Evolutionary conservation across 2,329 filamentous ascomycete genomes (phyloP), one percentile per base, ranked within the genome.

Genomic region (Nemania diffusa): DNA sequence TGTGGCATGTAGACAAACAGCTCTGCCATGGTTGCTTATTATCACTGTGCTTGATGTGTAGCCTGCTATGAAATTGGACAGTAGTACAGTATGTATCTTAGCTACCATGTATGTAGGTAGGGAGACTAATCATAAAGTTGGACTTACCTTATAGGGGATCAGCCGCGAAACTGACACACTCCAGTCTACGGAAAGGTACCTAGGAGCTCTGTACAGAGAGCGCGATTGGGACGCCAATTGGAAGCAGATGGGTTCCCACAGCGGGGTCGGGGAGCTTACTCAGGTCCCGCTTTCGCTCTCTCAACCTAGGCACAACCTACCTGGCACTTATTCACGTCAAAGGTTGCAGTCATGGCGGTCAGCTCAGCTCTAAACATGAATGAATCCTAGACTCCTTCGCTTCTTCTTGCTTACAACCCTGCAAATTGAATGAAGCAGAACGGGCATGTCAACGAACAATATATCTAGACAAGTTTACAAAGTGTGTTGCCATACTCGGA

Each of bases 211-310:
- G n/a, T 17, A 44, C 17, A 48, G 37, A 37, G 53, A 37, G 22
- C 48, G 17, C 48, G 17, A 46, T 62, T 63, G 53, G 53, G 22
- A 50, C 34, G 60, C 56, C 56, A 53, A 56, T 32, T 56, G 32
- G 52, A 55, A 62, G 37, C 27, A 22, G 42, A 63, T 26, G 46
- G 20, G 59, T 67, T 44, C 53, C 64, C 64, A 64, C 64, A 64
- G 67, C 67, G 67, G 67, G 67, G 67, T 67, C 22, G 17, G n/a
- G 55, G 58, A 64, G 67, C 67, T 69, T 69, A 69, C 67, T 69
- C 67, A 67, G 67, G 67, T 61, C 64, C 67, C 67, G 63, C 67
- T 66, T 60, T 65, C 56, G 60, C 29, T 22, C 37, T 34, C 26
- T 29, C 50, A 27, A 34, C 52, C 52, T 57, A 51, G 20, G 37